Evolutionary conservation across 1,139 yeast genomes (phyloP).

Genomic region (Blastobotrys petasosporus): DNA sequence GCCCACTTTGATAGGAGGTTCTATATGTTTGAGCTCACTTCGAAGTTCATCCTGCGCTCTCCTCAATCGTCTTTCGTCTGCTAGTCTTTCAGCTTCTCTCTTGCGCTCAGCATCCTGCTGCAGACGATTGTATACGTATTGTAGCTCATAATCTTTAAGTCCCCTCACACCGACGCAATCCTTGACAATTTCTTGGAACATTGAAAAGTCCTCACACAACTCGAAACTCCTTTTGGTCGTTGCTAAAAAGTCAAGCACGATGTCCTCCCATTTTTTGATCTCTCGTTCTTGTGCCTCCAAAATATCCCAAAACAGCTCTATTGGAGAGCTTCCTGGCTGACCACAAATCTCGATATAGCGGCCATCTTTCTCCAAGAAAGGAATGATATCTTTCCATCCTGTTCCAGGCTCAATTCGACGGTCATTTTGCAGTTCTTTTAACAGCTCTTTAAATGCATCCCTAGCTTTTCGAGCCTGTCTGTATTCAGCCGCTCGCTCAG

Average conservation of each 20-base stretch:
- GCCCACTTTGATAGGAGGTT: conserved; percentile 29
- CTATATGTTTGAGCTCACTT: conserved; percentile 33
- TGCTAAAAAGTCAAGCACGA: conserved; percentile 48
- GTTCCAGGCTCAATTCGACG: conserved; percentile 50
- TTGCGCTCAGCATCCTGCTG: conserved; percentile 3
- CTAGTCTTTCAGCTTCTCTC: conserved; percentile 32
- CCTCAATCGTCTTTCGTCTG: conserved; percentile 33
- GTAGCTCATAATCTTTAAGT: conserved; percentile 8
- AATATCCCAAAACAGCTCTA: conserved; percentile 73
- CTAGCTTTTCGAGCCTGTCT: conserved; percentile 62
- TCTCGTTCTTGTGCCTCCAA: conserved; percentile 57
- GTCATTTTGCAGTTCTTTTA: conserved; percentile 36
- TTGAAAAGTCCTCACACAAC: conserved; percentile 21
- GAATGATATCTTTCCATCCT: conserved; percentile 53
- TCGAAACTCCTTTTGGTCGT: conserved; percentile 29
- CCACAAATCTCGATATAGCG: conserved; percentile 63
- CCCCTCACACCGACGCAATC: conserved; percentile 8
- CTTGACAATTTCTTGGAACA: conserved; percentile 24
- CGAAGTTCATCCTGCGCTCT: conserved; percentile 38
- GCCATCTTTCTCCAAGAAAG: conserved; percentile 49
- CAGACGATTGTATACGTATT: conserved; percentile 9
- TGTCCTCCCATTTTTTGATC: conserved; percentile 53
- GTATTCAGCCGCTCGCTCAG: conserved; percentile 37
- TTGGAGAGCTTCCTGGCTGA: conserved; percentile 70
- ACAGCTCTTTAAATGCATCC: conserved; percentile 46